phyloP scores from a whole-genome alignment of 2,329 filamentous ascomycete genomes.

The Fusarium humuli region DNA sequence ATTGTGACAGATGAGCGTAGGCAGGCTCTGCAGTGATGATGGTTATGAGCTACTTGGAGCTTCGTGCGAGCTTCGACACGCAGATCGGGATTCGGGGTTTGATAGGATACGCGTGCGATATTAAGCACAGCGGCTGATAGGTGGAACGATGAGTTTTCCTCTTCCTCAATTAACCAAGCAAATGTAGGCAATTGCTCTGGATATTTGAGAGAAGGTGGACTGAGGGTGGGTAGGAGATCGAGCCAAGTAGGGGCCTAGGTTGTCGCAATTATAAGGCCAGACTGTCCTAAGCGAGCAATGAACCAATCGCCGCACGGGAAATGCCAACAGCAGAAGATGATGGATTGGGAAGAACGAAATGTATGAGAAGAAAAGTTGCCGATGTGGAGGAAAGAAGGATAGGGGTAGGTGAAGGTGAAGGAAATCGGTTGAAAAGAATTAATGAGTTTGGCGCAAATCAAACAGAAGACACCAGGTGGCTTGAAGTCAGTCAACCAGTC shows the following conservation, averaged over 20 bases:
- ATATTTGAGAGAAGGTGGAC: slow-evolving; percentile 7
- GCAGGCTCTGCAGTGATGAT: slow-evolving; percentile 12
- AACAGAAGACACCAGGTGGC: slow-evolving; percentile 51
- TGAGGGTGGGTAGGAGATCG: slow-evolving; percentile 24
- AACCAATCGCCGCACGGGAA: slow-evolving; percentile 33
- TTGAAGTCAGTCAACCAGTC: slow-evolving; percentile 46
- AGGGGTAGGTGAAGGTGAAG: slow-evolving; percentile 18
- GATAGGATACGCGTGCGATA: slow-evolving; percentile 12
- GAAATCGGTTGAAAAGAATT: slow-evolving; percentile 34
- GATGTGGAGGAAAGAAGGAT: slow-evolving; percentile 36
- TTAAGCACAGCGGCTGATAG: slow-evolving; percentile 10
- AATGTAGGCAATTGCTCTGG: slow-evolving; percentile 14
- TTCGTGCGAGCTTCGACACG: slow-evolving; percentile 22
- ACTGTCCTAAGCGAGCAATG: slow-evolving; percentile 47
- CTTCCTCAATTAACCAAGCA: slow-evolving; percentile 7
- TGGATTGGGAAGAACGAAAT: slow-evolving; percentile 1
- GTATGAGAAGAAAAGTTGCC: slow-evolving; percentile 7
- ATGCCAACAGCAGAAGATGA: slow-evolving; percentile 22
- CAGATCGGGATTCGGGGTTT: slow-evolving; percentile 17
- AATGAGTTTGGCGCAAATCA: slow-evolving; percentile 44
- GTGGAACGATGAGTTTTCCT: slow-evolving; percentile 12
- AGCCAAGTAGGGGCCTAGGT: slow-evolving; percentile 30
- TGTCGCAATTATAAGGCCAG: slow-evolving; percentile 50
- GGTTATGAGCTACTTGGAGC: slow-evolving; percentile 28
- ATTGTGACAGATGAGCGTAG: slow-evolving; percentile 41